Base-by-base conservation (phyloP, 140 eudicot species). In the Oenanthe javanica region DNA sequence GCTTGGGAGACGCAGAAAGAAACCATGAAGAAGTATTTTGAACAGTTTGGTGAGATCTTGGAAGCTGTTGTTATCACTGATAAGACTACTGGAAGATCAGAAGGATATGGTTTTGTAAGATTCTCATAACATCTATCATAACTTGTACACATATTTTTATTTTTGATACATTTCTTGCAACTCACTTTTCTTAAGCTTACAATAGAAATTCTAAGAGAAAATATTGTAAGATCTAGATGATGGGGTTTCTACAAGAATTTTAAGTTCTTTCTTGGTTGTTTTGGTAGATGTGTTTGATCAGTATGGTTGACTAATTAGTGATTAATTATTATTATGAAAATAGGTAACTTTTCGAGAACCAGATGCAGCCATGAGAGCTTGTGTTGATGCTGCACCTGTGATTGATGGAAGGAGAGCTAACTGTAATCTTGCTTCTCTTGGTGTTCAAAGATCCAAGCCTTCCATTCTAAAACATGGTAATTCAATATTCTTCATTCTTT, bases 1-100 rank as follows among this genome's bases (percentile, higher is more conserved):
- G 98, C 98, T 55, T 94, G 98, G 98, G 98, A 94, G 83, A 94
- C 98, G 1, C 98, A 92, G 64, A 94, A 90, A 84, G 97, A 94
- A 61, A 92, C 97, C 78, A 90, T 94, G 96, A 90, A 87, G 85
- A 86, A 89, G 8, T 94, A 94, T 90, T 94, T 94, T 81, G 90
- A 92, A 42, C 98, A 92, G 86, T 94, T 94, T 81, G 98, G 98
- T 70, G 98, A 94, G 75, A 94, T 94, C 84, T 81, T 94, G 89
- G 98, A 94, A 64, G 98, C 98, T 81, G 98, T 92, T 69, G 97
- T 94, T 86, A 94, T 94, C 82, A 89, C 95, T 78, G 98, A 94
- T 83, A 94, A 94, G 82, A 81, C 89, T 73, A 94, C 98, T 27
- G 96, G 96, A 81, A 86, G 97, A 94, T 94, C 98, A 83, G 90